These are phyloP conservation scores for Sisymbrium altissimum DNA, from an alignment of 345 rosid genomes.

Conservation along the genomic window DNA sequence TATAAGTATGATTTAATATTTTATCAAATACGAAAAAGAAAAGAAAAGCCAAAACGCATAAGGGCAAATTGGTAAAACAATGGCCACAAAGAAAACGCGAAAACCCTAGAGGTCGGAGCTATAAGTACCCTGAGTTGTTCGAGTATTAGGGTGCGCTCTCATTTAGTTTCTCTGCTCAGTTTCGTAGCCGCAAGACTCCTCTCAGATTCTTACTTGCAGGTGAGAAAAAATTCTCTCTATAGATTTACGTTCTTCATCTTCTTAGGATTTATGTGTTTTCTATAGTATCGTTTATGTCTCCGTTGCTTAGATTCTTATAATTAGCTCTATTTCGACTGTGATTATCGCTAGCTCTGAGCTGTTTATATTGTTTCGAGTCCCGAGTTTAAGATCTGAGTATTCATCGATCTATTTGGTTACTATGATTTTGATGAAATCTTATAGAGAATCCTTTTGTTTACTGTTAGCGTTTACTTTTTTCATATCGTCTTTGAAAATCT, in stretches of 20 bases:
- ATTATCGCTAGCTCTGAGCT: neutral
- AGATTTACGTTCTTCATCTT: neutral
- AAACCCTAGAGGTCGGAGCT: conserved; percentile 23
- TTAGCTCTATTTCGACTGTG: neutral
- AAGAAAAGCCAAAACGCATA: neutral
- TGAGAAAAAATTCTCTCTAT: neutral
- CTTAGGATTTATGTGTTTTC: neutral
- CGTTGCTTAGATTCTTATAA: neutral
- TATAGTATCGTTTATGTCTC: neutral
- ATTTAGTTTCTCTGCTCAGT: neutral
- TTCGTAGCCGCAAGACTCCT: conserved; percentile 22
- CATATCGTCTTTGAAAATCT: neutral
- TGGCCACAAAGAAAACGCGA: neutral
- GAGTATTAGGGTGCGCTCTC: neutral
- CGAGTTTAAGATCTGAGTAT: neutral
- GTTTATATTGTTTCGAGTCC: neutral
- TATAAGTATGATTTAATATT: neutral
- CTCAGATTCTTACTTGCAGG: conserved; percentile 28
- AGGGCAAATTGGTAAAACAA: conserved; percentile 15
- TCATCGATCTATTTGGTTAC: neutral
- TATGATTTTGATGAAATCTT: neutral
- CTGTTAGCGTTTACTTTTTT: neutral
- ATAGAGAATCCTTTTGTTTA: neutral
- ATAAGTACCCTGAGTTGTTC: neutral
- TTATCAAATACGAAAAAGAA: neutral